Conservation (phyloP, 2,329 filamentous ascomycete species). For the Chrysoporthe puriensis region DNA sequence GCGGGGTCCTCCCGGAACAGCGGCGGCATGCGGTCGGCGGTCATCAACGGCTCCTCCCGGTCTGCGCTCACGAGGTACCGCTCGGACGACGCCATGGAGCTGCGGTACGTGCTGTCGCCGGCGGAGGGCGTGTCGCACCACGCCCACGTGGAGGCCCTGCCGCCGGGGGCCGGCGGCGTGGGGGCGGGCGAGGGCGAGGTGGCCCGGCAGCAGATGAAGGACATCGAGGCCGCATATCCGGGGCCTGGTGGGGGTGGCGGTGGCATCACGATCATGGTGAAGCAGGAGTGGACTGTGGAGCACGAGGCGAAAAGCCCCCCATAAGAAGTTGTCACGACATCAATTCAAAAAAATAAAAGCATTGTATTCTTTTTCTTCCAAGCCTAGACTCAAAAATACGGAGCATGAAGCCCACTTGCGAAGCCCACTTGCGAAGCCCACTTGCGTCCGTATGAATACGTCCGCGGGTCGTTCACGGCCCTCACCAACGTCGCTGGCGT, state of each 20-base stretch:
- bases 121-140: slow-evolving; percentile 16
- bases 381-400: too few species aligned
- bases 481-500: too few species aligned
- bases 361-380: neutral
- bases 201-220: slow-evolving; percentile 1
- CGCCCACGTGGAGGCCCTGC: slow-evolving; percentile 11
- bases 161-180: neutral
- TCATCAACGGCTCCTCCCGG: slow-evolving; percentile 5
- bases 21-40: slow-evolving; percentile 6
- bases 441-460: too few species aligned
- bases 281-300: slow-evolving; percentile 20
- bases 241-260: neutral
- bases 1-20: neutral
- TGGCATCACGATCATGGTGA: slow-evolving; percentile 15
- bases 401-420: too few species aligned
- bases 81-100: slow-evolving; percentile 17
- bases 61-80: neutral
- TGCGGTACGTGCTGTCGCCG: slow-evolving; percentile 13
- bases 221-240: slow-evolving; percentile 4
- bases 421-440: too few species aligned
- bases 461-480: too few species aligned
- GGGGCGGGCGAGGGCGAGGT: neutral
- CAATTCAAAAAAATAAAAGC: neutral
- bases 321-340: neutral
- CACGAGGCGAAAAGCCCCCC: slow-evolving; percentile 3